Evolutionary conservation across 768 basidiomycete species (phyloP).

Genomic region (Tricholoma sp.): DNA sequence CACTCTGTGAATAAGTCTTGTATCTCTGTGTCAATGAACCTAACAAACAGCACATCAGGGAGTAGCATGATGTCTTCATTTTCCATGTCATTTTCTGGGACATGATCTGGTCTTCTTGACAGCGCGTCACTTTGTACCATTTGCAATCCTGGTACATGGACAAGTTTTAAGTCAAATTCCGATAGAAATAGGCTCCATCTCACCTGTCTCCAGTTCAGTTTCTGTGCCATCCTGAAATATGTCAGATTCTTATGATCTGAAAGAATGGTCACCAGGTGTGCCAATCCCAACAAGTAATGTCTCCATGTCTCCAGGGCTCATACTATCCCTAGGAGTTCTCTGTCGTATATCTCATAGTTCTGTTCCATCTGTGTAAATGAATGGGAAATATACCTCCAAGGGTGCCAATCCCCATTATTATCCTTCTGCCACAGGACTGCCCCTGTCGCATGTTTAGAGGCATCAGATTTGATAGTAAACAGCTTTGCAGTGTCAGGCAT

Average conservation of each 20-base stretch:
- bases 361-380: slow-evolving; percentile 20
- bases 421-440: slow-evolving; percentile 28
- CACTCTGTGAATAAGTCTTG: no score
- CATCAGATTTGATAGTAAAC: slow-evolving; percentile 25
- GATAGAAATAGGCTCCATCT: slow-evolving; percentile 9
- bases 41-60: no score
- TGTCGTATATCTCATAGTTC: slow-evolving; percentile 35
- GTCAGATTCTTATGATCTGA: slow-evolving; percentile 24
- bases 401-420: slow-evolving; percentile 21
- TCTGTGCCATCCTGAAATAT: slow-evolving; percentile 13
- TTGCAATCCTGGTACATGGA: slow-evolving; percentile 1
- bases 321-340: slow-evolving; percentile 40
- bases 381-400: slow-evolving; percentile 26
- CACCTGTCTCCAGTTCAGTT: slow-evolving; percentile 7
- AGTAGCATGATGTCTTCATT: not conserved
- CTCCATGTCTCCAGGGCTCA: slow-evolving; percentile 27
- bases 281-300: slow-evolving; percentile 17
- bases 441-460: slow-evolving; percentile 27
- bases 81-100: not conserved
- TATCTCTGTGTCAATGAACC: no score
- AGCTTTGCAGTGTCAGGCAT: slow-evolving; percentile 11
- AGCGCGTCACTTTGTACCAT: not conserved
- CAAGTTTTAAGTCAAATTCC: slow-evolving; percentile 1
- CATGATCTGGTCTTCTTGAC: not conserved
- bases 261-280: slow-evolving; percentile 6